Conservation (phyloP, 2,329 filamentous ascomycete genomes). For the Ascosphaera apis region DNA sequence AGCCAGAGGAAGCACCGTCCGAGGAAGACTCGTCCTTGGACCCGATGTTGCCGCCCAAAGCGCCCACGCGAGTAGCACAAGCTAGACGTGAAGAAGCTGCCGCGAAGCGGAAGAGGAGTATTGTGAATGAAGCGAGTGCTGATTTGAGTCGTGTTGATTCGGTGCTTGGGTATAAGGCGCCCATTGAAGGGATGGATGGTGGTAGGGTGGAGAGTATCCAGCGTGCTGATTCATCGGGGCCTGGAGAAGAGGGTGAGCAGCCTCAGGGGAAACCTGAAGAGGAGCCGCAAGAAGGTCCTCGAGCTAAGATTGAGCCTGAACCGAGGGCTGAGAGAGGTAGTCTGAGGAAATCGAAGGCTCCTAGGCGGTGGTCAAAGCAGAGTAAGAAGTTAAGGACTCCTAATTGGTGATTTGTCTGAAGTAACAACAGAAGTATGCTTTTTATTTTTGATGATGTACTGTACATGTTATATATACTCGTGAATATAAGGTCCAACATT, state of each 20-base stretch:
- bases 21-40: neutral
- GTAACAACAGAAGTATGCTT: neutral
- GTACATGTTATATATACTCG: no score
- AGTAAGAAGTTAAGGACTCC: no score
- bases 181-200: no score
- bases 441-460: neutral
- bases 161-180: neutral
- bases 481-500: neutral
- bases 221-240: no score
- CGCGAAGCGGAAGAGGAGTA: neutral
- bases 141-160: neutral
- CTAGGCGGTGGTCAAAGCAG: no score
- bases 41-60: neutral
- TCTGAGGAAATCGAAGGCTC: no score
- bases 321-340: no score
- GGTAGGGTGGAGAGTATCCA: no score
- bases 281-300: no score
- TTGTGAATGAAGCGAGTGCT: neutral
- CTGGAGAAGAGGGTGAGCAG: no score
- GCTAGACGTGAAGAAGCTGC: neutral
- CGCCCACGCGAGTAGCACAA: neutral
- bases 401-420: neutral
- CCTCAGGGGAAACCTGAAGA: no score
- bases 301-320: no score
- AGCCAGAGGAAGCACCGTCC: neutral